Percentiles rank a stretch among this genome's conserved stretches.
These are phyloP conservation scores for Kuraishia floccosa DNA, from an alignment of 805 yeast genomes.

Conservation along the genomic window DNA sequence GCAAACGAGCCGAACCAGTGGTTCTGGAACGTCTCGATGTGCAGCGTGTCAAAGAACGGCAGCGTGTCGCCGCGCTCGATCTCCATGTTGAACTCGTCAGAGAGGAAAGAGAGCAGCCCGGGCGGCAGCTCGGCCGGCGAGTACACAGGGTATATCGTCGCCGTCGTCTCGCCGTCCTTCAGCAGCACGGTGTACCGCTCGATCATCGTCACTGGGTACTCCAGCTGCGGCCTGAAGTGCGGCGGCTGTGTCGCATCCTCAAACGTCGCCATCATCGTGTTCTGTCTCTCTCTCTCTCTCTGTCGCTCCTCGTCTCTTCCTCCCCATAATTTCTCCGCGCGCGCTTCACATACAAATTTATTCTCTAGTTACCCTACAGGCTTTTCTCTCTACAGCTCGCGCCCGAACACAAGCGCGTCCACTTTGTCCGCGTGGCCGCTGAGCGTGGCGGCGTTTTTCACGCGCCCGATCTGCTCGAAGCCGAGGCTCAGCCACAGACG, in stretches of 20 bases:
- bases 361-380: too few relatives aligned
- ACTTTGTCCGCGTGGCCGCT: constrained; percentile 53
- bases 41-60: constrained; percentile 75
- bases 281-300: too few relatives aligned
- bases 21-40: constrained; percentile 64
- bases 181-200: constrained; percentile 68
- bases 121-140: constrained; percentile 60
- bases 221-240: constrained; percentile 30
- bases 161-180: constrained; percentile 85
- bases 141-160: constrained; percentile 82
- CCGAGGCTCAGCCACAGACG: constrained; percentile 79
- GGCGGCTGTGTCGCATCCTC: constrained; percentile 38
- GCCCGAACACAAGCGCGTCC: constrained; percentile 77
- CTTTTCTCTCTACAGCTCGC: too few relatives aligned
- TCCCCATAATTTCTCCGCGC: too few relatives aligned
- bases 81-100: constrained; percentile 92
- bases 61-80: constrained; percentile 80
- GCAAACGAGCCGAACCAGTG: constrained; percentile 87
- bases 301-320: too few relatives aligned
- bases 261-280: constrained; percentile 30
- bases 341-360: too few relatives aligned
- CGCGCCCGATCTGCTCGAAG: constrained; percentile 65
- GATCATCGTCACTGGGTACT: constrained; percentile 21
- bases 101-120: constrained; percentile 65
- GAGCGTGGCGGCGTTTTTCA: constrained; percentile 64